phyloP scores from a whole-genome alignment of 1,284 basidiomycete genomes.

The Pholiota adiposa region DNA sequence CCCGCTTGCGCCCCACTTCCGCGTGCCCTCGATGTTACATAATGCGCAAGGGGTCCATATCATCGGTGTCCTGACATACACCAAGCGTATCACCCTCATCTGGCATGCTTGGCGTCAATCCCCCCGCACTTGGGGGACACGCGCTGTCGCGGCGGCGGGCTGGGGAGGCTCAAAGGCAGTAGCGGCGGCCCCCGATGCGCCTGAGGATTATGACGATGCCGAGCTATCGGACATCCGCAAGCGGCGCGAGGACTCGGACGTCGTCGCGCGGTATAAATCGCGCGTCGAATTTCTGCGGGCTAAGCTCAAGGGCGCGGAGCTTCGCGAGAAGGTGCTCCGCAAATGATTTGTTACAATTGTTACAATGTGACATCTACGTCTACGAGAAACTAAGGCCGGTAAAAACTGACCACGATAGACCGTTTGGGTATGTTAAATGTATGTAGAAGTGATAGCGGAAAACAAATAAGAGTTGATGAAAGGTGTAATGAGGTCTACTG shows the following conservation, averaged over 20 bases:
- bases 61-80: conserved; percentile 37
- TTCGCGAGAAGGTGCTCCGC: conserved; percentile 69
- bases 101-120: conserved; percentile 16
- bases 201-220: conserved; percentile 36
- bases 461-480: no score
- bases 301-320: conserved; percentile 71
- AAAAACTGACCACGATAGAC: no score
- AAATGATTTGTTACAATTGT: no score
- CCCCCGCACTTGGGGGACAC: not conserved
- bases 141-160: conserved; percentile 35
- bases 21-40: conserved; percentile 29
- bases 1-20: conserved; percentile 30
- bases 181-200: conserved; percentile 9
- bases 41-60: conserved; percentile 50
- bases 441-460: no score
- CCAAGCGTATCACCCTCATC: conserved; percentile 16
- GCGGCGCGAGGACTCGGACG: conserved; percentile 63
- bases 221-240: conserved; percentile 62
- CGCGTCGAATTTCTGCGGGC: conserved; percentile 74
- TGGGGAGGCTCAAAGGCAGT: conserved; percentile 24
- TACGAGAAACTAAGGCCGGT: no score
- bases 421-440: no score
- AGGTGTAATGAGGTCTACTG: no score
- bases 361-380: no score
- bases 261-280: conserved; percentile 68